Percentiles rank a stretch among this genome's conserved stretches.
These are phyloP conservation scores for Coemansia javaensis DNA, from an alignment of 192 early-diverging fungal genomes.

Conservation along the genomic window DNA sequence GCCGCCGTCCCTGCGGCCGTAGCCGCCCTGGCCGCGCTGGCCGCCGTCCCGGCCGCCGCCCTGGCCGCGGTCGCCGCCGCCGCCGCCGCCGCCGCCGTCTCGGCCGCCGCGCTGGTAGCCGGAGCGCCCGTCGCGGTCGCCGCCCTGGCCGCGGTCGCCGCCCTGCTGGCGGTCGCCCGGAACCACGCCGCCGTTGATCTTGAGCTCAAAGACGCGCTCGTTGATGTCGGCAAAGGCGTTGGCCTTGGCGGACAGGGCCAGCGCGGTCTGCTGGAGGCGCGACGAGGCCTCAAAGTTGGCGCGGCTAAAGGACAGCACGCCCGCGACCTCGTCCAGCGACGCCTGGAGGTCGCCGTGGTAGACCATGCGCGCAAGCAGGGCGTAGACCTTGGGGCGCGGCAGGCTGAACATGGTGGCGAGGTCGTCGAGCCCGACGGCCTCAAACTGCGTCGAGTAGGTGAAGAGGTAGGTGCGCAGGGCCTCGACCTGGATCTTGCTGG, in stretches of 20 bases:
- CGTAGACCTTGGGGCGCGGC: slow-evolving; percentile 55
- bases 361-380: slow-evolving; percentile 91
- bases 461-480: slow-evolving; percentile 95
- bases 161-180: slow-evolving; percentile 40
- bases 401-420: slow-evolving; percentile 88
- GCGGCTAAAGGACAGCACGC: slow-evolving; percentile 76
- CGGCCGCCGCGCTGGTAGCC: slow-evolving; percentile 35
- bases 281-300: slow-evolving; percentile 62
- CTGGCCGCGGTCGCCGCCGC: slow-evolving; percentile 24
- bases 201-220: slow-evolving; percentile 83
- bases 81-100: slow-evolving; percentile 14
- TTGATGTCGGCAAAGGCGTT: slow-evolving; percentile 80
- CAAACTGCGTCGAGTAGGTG: slow-evolving; percentile 85
- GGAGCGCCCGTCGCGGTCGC: slow-evolving; percentile 35
- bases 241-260: slow-evolving; percentile 85
- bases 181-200: slow-evolving; percentile 49
- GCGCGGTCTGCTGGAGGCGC: slow-evolving; percentile 79
- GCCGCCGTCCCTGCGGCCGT: too few relatives aligned
- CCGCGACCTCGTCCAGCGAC: slow-evolving; percentile 77
- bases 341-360: slow-evolving; percentile 87
- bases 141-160: slow-evolving; percentile 24
- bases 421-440: slow-evolving; percentile 76
- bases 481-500: slow-evolving; percentile 90
- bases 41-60: slow-evolving; percentile 17
- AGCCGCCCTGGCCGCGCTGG: slow-evolving; percentile 10